Evolutionary conservation across 192 early-diverging fungal species (phyloP).

Genomic region (Bifiguratus adelaidae): DNA sequence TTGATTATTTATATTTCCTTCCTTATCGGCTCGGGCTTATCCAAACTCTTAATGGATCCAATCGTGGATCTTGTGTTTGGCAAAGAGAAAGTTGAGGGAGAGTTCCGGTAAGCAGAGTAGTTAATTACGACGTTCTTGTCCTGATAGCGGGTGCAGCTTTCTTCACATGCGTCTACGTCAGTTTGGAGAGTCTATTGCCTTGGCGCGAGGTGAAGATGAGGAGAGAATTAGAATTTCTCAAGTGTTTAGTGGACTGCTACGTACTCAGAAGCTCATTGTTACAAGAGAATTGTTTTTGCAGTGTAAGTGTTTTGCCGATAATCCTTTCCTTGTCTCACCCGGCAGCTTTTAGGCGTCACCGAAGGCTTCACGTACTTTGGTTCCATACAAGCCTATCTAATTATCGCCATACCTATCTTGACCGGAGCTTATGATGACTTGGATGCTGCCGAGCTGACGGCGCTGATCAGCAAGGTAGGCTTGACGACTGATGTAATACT

Average conservation of each 20-base stretch:
- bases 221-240: slow-evolving; percentile 45
- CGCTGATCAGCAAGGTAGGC: slow-evolving; percentile 54
- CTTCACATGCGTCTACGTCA: slow-evolving; percentile 59
- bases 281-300: slow-evolving; percentile 33
- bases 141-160: slow-evolving; percentile 23
- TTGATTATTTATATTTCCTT: slow-evolving; percentile 66
- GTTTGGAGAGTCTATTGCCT: slow-evolving; percentile 72
- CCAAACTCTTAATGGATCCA: slow-evolving; percentile 58
- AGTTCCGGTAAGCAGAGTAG: slow-evolving; percentile 42
- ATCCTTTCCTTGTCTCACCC: background rate
- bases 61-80: slow-evolving; percentile 63
- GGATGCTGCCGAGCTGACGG: slow-evolving; percentile 55
- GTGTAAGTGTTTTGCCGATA: slow-evolving; percentile 15
- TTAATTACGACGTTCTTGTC: background rate
- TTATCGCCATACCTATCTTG: slow-evolving; percentile 78
- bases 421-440: slow-evolving; percentile 64
- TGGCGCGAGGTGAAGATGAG: slow-evolving; percentile 62
- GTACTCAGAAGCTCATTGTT: slow-evolving; percentile 44
- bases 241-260: slow-evolving; percentile 41
- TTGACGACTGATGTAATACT: background rate
- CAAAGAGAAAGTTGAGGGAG: slow-evolving; percentile 73
- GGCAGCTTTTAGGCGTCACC: slow-evolving; percentile 29
- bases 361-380: slow-evolving; percentile 66
- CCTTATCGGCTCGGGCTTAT: slow-evolving; percentile 44
- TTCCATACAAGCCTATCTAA: slow-evolving; percentile 67